Percentiles rank a stretch among this genome's conserved stretches.
phyloP scores from a whole-genome alignment of 306 rosid genomes.

The Alnus rubra region DNA sequence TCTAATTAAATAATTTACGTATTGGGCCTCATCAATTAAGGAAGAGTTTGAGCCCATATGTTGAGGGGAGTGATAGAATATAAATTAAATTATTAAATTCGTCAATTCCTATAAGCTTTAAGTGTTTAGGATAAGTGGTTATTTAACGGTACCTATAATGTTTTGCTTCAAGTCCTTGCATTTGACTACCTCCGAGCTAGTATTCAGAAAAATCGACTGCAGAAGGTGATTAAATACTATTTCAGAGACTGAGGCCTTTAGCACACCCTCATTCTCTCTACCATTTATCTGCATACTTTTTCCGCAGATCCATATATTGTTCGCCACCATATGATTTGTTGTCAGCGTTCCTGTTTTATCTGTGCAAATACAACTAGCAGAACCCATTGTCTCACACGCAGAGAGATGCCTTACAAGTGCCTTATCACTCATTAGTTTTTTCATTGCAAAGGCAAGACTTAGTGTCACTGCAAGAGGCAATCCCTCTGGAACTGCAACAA shows the following conservation, averaged over 20 bases:
- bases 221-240: slow-evolving; percentile 45
- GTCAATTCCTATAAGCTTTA: too few relatives aligned
- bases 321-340: slow-evolving; percentile 87
- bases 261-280: slow-evolving; percentile 15
- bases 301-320: slow-evolving; percentile 66
- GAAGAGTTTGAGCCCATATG: too few relatives aligned
- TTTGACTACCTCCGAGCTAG: slow-evolving; percentile 66
- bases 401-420: slow-evolving; percentile 92
- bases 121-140: too few relatives aligned
- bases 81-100: too few relatives aligned
- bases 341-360: slow-evolving; percentile 93
- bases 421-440: slow-evolving; percentile 77
- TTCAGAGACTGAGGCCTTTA: slow-evolving; percentile 44
- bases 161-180: slow-evolving; percentile 54
- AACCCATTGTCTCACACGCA: slow-evolving; percentile 95
- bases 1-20: too few relatives aligned
- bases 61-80: too few relatives aligned
- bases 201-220: slow-evolving; percentile 81
- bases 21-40: too few relatives aligned
- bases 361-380: slow-evolving; percentile 79
- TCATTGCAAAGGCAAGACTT: slow-evolving; percentile 95
- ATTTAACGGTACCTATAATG: slow-evolving; percentile 41
- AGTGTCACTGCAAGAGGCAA: slow-evolving; percentile 87
- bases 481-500: slow-evolving; percentile 95
- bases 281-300: slow-evolving; percentile 39